Conservation (phyloP, 1,139 yeast species). For the Pneumocystis murina region DNA sequence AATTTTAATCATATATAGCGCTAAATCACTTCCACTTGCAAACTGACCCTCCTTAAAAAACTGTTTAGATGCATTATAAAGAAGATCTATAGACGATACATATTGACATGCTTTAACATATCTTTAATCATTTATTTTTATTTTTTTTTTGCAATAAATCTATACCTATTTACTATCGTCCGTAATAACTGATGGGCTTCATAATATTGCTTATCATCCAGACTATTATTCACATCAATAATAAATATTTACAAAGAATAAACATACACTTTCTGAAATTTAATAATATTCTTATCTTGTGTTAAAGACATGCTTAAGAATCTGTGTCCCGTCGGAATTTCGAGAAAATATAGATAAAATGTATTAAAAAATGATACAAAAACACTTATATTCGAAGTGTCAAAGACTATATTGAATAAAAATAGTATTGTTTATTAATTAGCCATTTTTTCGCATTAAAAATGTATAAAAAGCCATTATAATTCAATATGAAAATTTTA, state of each 20-base stretch:
- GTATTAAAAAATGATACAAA: background rate
- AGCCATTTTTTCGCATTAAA: too few species aligned
- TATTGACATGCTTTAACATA: background rate
- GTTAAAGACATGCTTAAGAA: background rate
- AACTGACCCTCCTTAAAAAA: background rate
- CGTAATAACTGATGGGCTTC: conserved; percentile 1
- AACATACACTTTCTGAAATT: background rate
- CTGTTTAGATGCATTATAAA: background rate
- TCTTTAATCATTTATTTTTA: background rate
- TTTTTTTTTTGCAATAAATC: background rate
- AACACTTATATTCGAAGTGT: background rate
- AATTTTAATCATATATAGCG: background rate
- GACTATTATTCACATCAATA: background rate
- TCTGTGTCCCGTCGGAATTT: background rate
- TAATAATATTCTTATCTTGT: background rate
- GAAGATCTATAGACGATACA: background rate
- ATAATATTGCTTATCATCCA: background rate
- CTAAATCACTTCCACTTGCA: conserved; percentile 2
- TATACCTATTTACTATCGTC: background rate
- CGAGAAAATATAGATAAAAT: background rate
- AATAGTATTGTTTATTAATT: too few species aligned
- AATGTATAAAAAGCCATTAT: too few species aligned
- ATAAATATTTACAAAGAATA: background rate
- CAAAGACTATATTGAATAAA: conserved; percentile 22
- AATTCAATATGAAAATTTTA: too few species aligned